Base-by-base conservation (phyloP, 106 monocot genomes). In the Dendrobium chrysotoxum region DNA sequence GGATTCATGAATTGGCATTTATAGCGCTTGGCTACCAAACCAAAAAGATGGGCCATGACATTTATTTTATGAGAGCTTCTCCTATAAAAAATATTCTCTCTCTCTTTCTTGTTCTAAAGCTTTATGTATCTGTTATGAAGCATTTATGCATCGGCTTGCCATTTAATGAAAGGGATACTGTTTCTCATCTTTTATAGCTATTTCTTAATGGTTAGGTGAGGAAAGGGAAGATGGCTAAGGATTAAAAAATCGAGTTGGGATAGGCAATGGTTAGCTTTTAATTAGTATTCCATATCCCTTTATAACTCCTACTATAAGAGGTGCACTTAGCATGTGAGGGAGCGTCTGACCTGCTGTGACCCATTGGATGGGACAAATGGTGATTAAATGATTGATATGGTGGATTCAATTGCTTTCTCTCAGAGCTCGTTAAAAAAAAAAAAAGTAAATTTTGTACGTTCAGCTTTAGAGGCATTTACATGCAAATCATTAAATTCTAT, bases 21-120 rank as follows among this genome's bases (percentile, higher is more conserved):
- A 76, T 26, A 47, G 76, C 76, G 45, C 28, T 76, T 40, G 74
- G 74, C 76, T 25, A 76, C 76, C 76, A 47, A 76, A 45, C 74
- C 74, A 42, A 28, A 74, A 74, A 74, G 41, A 40, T 42, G 41
- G 41, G 41, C 3, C 41, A 41, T n/a, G 2, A 13, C 74, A 74
- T 74, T 74, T 40, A 74, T 74, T 40, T 7, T 74, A 42, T 74
- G 41, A 1, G 42, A 41, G 28, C 41, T 41, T 41, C n/a, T 41
- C 13, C 40, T 21, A 26, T 10, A 30, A 40, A 74, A 74, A 38
- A 71, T 71, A 12, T 35, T 71, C 35, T 38, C 16, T 31, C 16
- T 13, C 68, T 71, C 17, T 57, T n/a, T 57, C 64, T 65, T 26
- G 64, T 26, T 65, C n/a, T 26, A 5, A 65, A 50, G 50, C 13